Base-by-base conservation (phyloP, 805 yeast species). In the Metschnikowia lachancei region DNA sequence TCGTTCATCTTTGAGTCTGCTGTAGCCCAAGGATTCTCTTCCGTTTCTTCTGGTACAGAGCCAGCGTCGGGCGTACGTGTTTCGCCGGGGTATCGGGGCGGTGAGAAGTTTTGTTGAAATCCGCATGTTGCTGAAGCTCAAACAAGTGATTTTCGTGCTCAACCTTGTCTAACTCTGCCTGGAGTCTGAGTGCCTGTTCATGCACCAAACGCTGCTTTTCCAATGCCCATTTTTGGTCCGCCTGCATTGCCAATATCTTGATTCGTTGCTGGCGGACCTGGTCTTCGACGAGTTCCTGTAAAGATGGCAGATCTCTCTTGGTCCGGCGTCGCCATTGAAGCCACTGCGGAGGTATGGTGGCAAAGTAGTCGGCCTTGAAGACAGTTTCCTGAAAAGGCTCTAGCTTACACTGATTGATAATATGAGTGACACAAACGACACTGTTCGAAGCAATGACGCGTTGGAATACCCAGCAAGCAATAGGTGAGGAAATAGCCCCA, bases 261-360 rank as follows among this genome's bases (percentile, higher is more conserved):
- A 87, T 69, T 13, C 68, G 69, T 34, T 69, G 70, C 41, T 80
- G 79, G 31, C 96, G 70, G 26, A 67, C 57, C 55, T 79, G 71
- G 54, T 87, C 95, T 2, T 65, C 67, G 1, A 75, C 53, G 33
- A 87, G 72, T 50, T 87, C 95, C 32, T 74, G 69, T 17, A 87
- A 56, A 0, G 82, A 70, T 0, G 96, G 96, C 6, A 82, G 74
- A 2, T 64, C 59, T 1, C 69, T 64, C 41, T 94, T 71, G 2
- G 87, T 81, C 54, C 78, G 70, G 43, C 92, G 65, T 17, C 88
- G 72, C 95, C 96, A 87, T 60, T 84, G 91, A 32, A 78, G 69
- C 95, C 96, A 87, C 57, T 81, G 88, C 13, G 89, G 79, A 14
- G 82, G 82, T 2, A 75, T 79, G 14, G 80, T 78, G 6, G 71